Evolutionary conservation across 1,284 basidiomycete species (phyloP), one percentile per base, ranked within the genome.

Genomic region (Puccinia polysora): DNA sequence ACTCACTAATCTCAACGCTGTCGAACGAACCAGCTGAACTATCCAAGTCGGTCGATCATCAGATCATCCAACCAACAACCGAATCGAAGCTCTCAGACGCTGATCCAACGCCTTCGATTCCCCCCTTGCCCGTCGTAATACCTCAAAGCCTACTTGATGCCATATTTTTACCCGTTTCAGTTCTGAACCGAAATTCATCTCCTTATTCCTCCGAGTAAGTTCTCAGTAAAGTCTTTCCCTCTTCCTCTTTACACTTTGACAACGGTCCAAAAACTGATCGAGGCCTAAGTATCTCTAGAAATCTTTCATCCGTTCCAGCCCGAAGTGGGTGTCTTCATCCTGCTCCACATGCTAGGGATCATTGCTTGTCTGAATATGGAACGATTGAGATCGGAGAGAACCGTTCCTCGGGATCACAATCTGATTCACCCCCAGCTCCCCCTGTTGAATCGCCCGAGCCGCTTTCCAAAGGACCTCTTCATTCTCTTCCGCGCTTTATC

Each of bases 71-170:
- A n/a, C n/a, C n/a, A n/a, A n/a, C n/a, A n/a, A n/a, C n/a, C n/a
- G n/a, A n/a, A n/a, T n/a, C n/a, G n/a, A n/a, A n/a, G n/a, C n/a
- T n/a, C n/a, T n/a, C n/a, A n/a, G n/a, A n/a, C n/a, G n/a, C n/a
- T n/a, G n/a, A n/a, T n/a, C n/a, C n/a, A n/a, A n/a, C n/a, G n/a
- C n/a, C n/a, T n/a, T n/a, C n/a, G n/a, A n/a, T n/a, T 23, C 1
- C 52, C 52, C 52, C 28, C 52, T 6, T 53, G n/a, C 34, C 52
- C 12, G n/a, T 53, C 25, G 28, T 30, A 53, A 53, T 53, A 53
- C 52, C 52, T 18, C 52, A 53, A 53, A 28, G 28, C 14, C 25
- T 53, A 18, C 2, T 53, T 4, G 52, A 53, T 53, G 52, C 52
- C 20, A 25, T 53, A 15, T 53, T 53, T 23, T 30, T 30, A 1